phyloP scores from a whole-genome alignment of 306 rosid species.

The Abrus pulchellus region DNA sequence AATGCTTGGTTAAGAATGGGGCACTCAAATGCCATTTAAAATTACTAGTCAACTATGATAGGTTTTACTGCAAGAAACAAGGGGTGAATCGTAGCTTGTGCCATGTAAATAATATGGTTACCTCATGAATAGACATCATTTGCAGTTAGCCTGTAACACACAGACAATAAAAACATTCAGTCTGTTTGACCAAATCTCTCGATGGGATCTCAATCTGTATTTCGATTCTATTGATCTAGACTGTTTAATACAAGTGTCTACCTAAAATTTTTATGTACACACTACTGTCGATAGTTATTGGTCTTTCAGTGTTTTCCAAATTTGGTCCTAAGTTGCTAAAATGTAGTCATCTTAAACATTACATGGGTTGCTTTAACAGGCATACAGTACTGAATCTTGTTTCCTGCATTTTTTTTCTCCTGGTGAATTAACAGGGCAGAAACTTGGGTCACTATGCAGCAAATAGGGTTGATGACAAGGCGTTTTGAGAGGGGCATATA shows the following conservation, averaged over 20 bases:
- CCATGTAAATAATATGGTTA: constrained; percentile 17
- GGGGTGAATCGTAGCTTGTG: background rate
- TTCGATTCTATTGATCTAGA: background rate
- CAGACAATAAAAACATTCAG: background rate
- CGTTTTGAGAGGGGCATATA: constrained; percentile 15
- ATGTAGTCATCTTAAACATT: background rate
- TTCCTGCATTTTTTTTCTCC: background rate
- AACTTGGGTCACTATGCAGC: constrained; percentile 74
- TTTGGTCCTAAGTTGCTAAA: background rate
- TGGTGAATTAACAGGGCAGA: constrained; percentile 60
- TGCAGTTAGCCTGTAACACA: background rate
- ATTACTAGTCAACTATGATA: background rate
- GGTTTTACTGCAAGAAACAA: background rate
- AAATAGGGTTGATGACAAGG: constrained; percentile 61
- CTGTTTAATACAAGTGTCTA: background rate
- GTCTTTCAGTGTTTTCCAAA: background rate
- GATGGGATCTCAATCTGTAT: constrained; percentile 15
- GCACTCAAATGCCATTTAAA: background rate
- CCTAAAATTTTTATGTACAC: background rate
- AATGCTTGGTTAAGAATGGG: constrained; percentile 18
- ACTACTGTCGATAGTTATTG: background rate
- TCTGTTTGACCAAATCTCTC: background rate
- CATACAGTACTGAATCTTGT: background rate
- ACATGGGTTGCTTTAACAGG: background rate
- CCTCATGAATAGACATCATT: background rate